Evolutionary conservation across 257 asterid species (phyloP).

Genomic region (Schizonepeta tenuifolia): DNA sequence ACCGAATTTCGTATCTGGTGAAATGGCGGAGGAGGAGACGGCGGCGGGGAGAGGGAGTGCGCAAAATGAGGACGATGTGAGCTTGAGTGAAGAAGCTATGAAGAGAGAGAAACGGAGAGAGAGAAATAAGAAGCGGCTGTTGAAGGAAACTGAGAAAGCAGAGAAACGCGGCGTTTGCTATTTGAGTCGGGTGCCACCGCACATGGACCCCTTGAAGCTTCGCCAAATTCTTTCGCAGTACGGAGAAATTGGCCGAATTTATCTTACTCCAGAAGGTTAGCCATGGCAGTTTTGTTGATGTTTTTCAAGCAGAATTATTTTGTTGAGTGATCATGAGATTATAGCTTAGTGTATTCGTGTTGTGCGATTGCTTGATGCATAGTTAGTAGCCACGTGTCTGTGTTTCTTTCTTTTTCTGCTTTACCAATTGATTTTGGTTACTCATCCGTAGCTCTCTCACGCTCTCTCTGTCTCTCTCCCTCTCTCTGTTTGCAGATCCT

Average conservation of each 20-base stretch:
- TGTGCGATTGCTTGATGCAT: background rate
- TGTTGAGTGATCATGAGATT: background rate
- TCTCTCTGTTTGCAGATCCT: constrained; percentile 47
- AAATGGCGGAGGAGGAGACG: constrained; percentile 59
- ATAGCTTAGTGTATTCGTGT: background rate
- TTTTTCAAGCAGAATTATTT: background rate
- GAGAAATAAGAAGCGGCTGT: constrained; percentile 52
- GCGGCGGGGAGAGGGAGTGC: constrained; percentile 29
- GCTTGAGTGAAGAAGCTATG: constrained; percentile 33
- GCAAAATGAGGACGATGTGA: constrained; percentile 29
- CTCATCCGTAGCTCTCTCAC: background rate
- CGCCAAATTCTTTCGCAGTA: constrained; percentile 71
- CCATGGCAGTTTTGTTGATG: background rate
- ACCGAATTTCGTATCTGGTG: background rate
- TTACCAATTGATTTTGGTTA: background rate
- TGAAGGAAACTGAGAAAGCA: constrained; percentile 57
- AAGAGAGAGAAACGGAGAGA: constrained; percentile 38
- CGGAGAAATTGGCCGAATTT: constrained; percentile 80
- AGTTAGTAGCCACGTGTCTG: background rate
- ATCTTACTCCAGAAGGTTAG: constrained; percentile 82
- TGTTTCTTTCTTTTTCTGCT: background rate
- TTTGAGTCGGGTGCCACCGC: constrained; percentile 88
- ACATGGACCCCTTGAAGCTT: constrained; percentile 77
- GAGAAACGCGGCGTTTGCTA: constrained; percentile 80
- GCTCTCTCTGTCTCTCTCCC: background rate